Evolutionary conservation across 2,329 filamentous ascomycete species (phyloP), one percentile per base, ranked within the genome.

Genomic region (Xylaria sp.): DNA sequence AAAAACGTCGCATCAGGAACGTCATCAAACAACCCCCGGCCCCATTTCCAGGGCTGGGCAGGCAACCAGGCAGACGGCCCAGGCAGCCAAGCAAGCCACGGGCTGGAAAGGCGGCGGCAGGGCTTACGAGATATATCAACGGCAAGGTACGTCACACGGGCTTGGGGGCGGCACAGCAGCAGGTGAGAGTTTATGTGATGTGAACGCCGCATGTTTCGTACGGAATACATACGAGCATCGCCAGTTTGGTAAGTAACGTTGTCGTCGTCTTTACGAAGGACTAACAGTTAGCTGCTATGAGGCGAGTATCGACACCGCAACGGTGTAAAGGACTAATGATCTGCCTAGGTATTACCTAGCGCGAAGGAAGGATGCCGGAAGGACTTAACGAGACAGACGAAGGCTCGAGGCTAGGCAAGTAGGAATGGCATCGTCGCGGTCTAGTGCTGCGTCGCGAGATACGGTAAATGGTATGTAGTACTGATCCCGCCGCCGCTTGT

Each of bases 131-230:
- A 16, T 16, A 16, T 13, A 10, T 11, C 35, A 46, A 19, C 44
- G 44, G 47, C 47, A 46, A 52, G 55, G 57, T 37, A 52, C 58
- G 51, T 53, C 16, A 16, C 16, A 16, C 16, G 16, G 16, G 16
- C 16, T 63, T 63, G 61, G 61, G 60, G 61, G 61, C 59, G 59
- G 61, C 61, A 53, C 61, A 63, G 59, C 51, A 54, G 54, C 35
- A 30, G 23, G 23, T 30, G 23, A 30, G 23, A 30, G 23, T 30
- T 5, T 4, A 30, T 4, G 23, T 30, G 23, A 30, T 30, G 23
- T 30, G 23, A 30, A 30, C 23, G 23, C 23, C 23, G 49, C 48
- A 57, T 49, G 16, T 34, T 11, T 50, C 6, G n/a, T 42, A 42
- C 34, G 42, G 34, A 39, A 39, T 11, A 18, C n/a, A 53, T 55